Percentiles rank a stretch among this genome's conserved stretches.
phyloP scores from a whole-genome alignment of 2,329 filamentous ascomycete species.

The Neofusicoccum laricinum region DNA sequence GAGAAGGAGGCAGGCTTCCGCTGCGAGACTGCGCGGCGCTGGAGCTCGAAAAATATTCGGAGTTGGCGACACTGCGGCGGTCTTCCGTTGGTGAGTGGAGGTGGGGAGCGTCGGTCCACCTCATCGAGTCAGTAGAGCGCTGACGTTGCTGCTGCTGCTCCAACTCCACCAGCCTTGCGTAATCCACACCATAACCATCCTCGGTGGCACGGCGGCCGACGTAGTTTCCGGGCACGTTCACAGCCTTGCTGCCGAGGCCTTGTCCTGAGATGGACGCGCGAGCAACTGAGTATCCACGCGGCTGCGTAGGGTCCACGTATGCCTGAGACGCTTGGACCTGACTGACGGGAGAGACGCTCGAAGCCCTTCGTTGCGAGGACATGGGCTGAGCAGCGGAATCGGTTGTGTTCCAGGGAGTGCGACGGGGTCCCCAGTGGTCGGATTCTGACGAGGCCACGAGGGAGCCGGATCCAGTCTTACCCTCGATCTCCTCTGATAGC shows the following conservation, averaged over 20 bases:
- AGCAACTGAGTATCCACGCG: conserved; percentile 25
- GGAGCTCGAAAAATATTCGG: conserved; percentile 44
- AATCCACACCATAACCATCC: conserved; percentile 31
- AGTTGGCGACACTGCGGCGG: conserved; percentile 36
- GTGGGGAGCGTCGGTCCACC: conserved; percentile 34
- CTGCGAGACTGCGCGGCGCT: conserved; percentile 52
- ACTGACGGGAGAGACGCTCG: conserved; percentile 36
- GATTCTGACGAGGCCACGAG: conserved; percentile 67
- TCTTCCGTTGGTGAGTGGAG: conserved; percentile 44
- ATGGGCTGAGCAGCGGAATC: conserved; percentile 35
- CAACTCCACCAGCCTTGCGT: conserved; percentile 28
- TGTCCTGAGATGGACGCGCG: conserved; percentile 25
- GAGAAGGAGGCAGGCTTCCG: conserved; percentile 55
- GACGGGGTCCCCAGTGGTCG: conserved; percentile 58
- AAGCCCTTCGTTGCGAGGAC: conserved; percentile 33
- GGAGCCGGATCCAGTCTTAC: conserved; percentile 66
- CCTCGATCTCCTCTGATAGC: conserved; percentile 41
- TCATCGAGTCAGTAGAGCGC: conserved; percentile 27
- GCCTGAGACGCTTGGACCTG: conserved; percentile 29
- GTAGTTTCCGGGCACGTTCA: conserved; percentile 31
- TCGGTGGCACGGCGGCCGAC: conserved; percentile 28
- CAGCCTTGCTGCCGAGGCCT: conserved; percentile 24
- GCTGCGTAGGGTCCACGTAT: conserved; percentile 27
- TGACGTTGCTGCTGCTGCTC: conserved; percentile 24
- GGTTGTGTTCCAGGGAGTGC: conserved; percentile 56